Percentiles rank a stretch among this genome's conserved stretches.
phyloP scores from a whole-genome alignment of 2,329 filamentous ascomycete genomes.

The Diaporthe citriasiana region DNA sequence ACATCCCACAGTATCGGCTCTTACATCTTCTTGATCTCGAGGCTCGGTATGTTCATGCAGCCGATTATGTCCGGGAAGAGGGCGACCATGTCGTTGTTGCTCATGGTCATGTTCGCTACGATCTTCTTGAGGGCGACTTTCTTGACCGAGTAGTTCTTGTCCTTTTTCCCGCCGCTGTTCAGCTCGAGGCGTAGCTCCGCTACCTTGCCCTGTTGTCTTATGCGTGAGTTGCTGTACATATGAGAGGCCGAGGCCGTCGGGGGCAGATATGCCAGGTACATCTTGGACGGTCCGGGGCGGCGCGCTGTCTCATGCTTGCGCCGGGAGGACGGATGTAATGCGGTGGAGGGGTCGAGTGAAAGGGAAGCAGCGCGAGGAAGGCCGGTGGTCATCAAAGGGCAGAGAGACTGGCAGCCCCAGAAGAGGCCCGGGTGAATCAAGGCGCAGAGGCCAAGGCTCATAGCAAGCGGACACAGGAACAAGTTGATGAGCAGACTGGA shows the following conservation, averaged over 20 bases:
- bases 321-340: neutral
- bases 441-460: slow-evolving; percentile 20
- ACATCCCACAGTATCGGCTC: slow-evolving; percentile 47
- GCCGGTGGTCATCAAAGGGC: slow-evolving; percentile 3
- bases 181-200: slow-evolving; percentile 96
- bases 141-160: slow-evolving; percentile 95
- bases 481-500: slow-evolving; percentile 28
- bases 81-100: slow-evolving; percentile 99
- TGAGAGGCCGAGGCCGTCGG: slow-evolving; percentile 54
- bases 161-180: slow-evolving; percentile 94
- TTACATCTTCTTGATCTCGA: slow-evolving; percentile 99
- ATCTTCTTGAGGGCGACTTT: slow-evolving; percentile 99
- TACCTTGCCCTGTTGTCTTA: slow-evolving; percentile 92
- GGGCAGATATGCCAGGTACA: slow-evolving; percentile 69
- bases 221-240: slow-evolving; percentile 56
- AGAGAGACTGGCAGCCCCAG: neutral
- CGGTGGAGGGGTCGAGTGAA: slow-evolving; percentile 8
- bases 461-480: slow-evolving; percentile 14
- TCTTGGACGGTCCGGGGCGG: slow-evolving; percentile 48
- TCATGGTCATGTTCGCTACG: slow-evolving; percentile 99
- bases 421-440: neutral
- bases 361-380: slow-evolving; percentile 31
- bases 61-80: slow-evolving; percentile 95
- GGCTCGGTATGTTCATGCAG: slow-evolving; percentile 93
- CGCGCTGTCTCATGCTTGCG: slow-evolving; percentile 25